Evolutionary conservation across 257 asterid genomes (phyloP).

Genomic region (Solanum bulbocastanum): DNA sequence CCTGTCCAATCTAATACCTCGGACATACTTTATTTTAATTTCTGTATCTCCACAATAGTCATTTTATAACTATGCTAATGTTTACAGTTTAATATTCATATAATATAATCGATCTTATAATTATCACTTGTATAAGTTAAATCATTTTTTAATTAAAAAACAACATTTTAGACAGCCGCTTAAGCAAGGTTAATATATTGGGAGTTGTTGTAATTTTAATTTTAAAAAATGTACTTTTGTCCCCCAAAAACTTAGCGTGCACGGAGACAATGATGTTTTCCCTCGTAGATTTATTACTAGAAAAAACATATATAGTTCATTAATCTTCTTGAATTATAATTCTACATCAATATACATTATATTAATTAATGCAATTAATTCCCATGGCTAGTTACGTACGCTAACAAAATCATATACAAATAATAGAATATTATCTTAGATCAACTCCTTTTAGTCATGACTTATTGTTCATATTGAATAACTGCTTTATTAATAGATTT

Average conservation of each 20-base stretch:
- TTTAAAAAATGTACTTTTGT: background rate
- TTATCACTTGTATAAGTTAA: background rate
- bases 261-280: constrained; percentile 19
- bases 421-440: background rate
- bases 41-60: background rate
- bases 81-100: background rate
- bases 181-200: background rate
- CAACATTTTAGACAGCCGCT: background rate
- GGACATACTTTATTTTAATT: too few species aligned
- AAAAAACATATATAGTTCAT: background rate
- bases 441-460: background rate
- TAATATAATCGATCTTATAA: background rate
- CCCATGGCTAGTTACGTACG: background rate
- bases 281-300: background rate
- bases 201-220: background rate
- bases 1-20: background rate
- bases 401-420: background rate
- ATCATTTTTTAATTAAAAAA: background rate
- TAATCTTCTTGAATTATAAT: background rate
- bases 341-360: background rate
- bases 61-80: background rate
- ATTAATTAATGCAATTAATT: background rate
- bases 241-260: constrained; percentile 21
- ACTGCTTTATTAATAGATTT: background rate
- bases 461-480: background rate